These are phyloP conservation scores for Metschnikowia henanensis DNA, from an alignment of 805 yeast genomes.

Conservation along the genomic window DNA sequence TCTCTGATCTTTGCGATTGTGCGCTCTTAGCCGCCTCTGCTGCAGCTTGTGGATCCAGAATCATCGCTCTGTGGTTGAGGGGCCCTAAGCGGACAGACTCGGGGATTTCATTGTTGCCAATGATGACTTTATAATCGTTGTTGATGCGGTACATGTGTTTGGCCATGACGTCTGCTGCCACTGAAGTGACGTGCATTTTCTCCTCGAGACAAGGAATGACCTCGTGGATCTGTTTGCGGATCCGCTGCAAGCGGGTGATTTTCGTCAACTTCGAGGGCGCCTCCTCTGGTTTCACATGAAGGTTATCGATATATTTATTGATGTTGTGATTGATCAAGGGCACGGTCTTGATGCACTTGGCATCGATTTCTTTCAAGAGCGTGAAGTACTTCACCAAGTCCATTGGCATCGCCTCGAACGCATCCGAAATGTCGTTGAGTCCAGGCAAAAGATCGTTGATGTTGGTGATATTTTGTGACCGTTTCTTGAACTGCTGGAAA, in stretches of 20 bases:
- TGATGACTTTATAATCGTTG: constrained; percentile 74
- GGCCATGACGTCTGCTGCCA: constrained; percentile 76
- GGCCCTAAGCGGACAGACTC: constrained; percentile 75
- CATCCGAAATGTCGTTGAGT: constrained; percentile 87
- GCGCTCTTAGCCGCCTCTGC: constrained; percentile 52
- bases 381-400: constrained; percentile 87
- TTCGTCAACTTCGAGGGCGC: constrained; percentile 17
- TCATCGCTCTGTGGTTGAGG: constrained; percentile 88
- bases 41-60: constrained; percentile 52
- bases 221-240: constrained; percentile 54
- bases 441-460: constrained; percentile 63
- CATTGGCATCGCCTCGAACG: constrained; percentile 83
- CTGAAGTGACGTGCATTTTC: constrained; percentile 95
- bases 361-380: constrained; percentile 87
- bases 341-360: constrained; percentile 77
- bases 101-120: constrained; percentile 78
- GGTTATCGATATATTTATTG: constrained; percentile 40
- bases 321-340: constrained; percentile 65
- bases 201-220: constrained; percentile 92
- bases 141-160: constrained; percentile 73
- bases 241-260: constrained; percentile 34
- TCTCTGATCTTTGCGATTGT: constrained; percentile 78
- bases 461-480: constrained; percentile 32
- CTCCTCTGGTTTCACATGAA: constrained; percentile 18
- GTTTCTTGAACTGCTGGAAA: constrained; percentile 36